Evolutionary conservation across 371 early-diverging fungal species (phyloP), one percentile per base, ranked within the genome.

Genomic region (Scutellospora calospora): DNA sequence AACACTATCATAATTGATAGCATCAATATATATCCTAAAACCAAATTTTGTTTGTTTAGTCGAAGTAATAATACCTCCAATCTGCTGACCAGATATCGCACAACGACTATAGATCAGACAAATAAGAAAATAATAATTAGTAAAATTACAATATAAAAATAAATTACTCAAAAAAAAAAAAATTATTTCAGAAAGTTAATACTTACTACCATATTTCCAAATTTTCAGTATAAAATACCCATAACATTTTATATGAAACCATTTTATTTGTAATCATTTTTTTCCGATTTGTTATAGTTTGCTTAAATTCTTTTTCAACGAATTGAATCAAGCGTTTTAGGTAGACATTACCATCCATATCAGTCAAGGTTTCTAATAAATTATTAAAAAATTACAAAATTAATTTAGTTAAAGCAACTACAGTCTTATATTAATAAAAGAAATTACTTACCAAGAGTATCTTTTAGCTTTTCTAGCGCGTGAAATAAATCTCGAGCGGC

Each of bases 201-300:
- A 63, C 33, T 63, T 63, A 63, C 63, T 35, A 63, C 63, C 63
- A 63, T 63, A 63, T 31, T 4, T 33, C 35, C 18, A 31, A n/a
- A 16, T 59, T 59, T n/a, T n/a, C 25, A 27, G 59, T 59, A n/a
- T 59, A 59, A 22, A 59, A 59, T 18, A 59, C 59, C 59, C 59
- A 59, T 59, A 59, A 22, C 59, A 59, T 59, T n/a, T 59, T 22
- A 59, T 59, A 59, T 22, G 59, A 59, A 59, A 59, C n/a, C 22
- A 16, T 27, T n/a, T 27, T n/a, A 9, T 59, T 20, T n/a, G n/a
- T 5, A n/a, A 59, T 2, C 59, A 59, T 59, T n/a, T 9, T 22
- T 59, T 59, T 5, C 20, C 59, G 59, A 59, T 20, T 18, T 59
- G 20, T 59, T n/a, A 9, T 59, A 1, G 59, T 59, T 27, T 59